phyloP scores from a whole-genome alignment of 2,329 filamentous ascomycete genomes.

The Penicillium sp. region DNA sequence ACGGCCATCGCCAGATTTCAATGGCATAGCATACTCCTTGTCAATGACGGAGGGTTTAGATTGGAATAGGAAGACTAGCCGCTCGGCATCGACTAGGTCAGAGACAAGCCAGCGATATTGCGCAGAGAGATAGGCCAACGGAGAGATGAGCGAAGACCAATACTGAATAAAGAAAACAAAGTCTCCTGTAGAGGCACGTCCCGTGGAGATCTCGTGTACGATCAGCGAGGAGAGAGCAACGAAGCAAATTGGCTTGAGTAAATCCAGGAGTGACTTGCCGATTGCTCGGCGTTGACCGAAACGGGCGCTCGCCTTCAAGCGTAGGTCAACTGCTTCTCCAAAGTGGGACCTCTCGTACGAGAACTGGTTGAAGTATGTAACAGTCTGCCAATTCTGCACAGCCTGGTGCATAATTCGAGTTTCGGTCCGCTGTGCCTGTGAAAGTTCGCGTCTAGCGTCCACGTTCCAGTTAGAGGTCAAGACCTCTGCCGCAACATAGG shows the following conservation, averaged over 20 bases:
- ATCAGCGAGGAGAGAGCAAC: constrained; percentile 48
- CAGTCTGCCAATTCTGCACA: constrained; percentile 58
- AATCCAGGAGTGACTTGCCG: constrained; percentile 26
- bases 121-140: constrained; percentile 50
- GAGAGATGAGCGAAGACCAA: constrained; percentile 52
- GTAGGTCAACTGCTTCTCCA: constrained; percentile 6
- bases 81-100: constrained; percentile 63
- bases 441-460: constrained; percentile 35
- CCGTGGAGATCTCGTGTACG: constrained; percentile 50
- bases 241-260: constrained; percentile 48
- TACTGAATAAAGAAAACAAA: constrained; percentile 64
- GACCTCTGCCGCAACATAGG: constrained; percentile 52
- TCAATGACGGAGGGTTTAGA: constrained; percentile 47
- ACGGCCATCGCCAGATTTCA: constrained; percentile 42
- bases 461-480: constrained; percentile 39
- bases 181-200: constrained; percentile 51
- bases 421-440: constrained; percentile 48
- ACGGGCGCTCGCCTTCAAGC: background rate
- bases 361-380: constrained; percentile 56
- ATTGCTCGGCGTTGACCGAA: constrained; percentile 4
- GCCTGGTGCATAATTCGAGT: constrained; percentile 56
- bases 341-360: constrained; percentile 53
- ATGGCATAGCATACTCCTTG: constrained; percentile 28
- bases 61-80: constrained; percentile 46
- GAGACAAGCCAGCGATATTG: constrained; percentile 49